Evolutionary conservation across 345 rosid genomes (phyloP), one percentile per base, ranked within the genome.

Genomic region (Clarkia xantiana): DNA sequence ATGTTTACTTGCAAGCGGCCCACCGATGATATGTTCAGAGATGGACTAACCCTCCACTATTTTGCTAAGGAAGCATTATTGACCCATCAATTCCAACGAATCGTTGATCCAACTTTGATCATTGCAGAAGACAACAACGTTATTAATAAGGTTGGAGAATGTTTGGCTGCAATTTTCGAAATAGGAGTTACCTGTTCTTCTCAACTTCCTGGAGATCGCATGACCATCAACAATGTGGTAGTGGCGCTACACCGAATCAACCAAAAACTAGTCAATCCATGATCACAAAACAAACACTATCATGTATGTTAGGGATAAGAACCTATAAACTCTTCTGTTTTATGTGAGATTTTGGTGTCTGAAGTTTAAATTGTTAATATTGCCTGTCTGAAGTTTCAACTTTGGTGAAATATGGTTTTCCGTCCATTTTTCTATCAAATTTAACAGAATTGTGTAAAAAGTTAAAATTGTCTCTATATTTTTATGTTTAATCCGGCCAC

Each of bases 1-100:
- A 46, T 65, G 51, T 49, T 72, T 36, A 55, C 66, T 0, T 47
- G 71, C 18, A 49, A 55, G 52, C 40, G 42, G 16, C 68, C 73
- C 12, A 72, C 66, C 0, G 49, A 65, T 22, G 56, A 58, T 3
- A 41, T 39, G 53, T 68, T 65, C 47, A 36, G 19, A 3, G 77
- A 63, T 1, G 45, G 55, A 10, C 22, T 56, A 2, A 62, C 18
- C 45, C 60, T 68, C 9, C 69, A 53, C 25, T 50, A 40, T 15
- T 52, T 42, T 56, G 56, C 52, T 0, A 52, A 49, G 43, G 42
- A 2, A 6, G 66, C 66, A 34, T 45, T 68, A 38, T 45, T n/a
- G n/a, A n/a, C 65, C 1, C 51, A 60, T 17, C 18, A 34, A 18
- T 11, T 53, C 8, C 29, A 12, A 10, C 66, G 51, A 20, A 52